A percentile compares a stretch with the other conserved stretches of the same genome.
phyloP scores from a whole-genome alignment of 192 early-diverging fungal species.

The Obelidium mucronatum region DNA sequence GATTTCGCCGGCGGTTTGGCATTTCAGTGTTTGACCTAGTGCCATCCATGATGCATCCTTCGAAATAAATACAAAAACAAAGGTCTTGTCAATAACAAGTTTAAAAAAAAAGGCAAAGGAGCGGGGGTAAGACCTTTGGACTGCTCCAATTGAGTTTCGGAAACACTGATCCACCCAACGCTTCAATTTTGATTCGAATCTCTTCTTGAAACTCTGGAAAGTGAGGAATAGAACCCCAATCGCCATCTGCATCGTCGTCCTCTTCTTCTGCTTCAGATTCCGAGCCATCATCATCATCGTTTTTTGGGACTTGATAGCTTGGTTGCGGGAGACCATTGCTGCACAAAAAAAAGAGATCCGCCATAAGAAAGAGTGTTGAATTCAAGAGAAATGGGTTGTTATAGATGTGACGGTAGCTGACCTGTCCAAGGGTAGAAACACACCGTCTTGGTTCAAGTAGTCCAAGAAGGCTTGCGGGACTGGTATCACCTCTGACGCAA shows the following conservation, averaged over 20 bases:
- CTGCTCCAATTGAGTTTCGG: slow-evolving; percentile 97
- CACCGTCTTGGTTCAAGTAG: slow-evolving; percentile 86
- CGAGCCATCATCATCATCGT: slow-evolving; percentile 31
- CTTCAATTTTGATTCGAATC: slow-evolving; percentile 57
- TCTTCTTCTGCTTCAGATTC: slow-evolving; percentile 36
- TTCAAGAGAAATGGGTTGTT: slow-evolving; percentile 7
- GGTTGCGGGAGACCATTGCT: slow-evolving; percentile 50
- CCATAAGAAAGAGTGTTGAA: slow-evolving; percentile 12
- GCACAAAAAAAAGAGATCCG: slow-evolving; percentile 8
- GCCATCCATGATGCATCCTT: slow-evolving; percentile 92
- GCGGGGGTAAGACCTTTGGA: slow-evolving; percentile 76
- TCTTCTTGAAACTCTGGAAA: slow-evolving; percentile 26
- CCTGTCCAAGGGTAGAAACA: slow-evolving; percentile 79
- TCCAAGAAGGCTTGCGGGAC: slow-evolving; percentile 80
- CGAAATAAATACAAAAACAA: background rate
- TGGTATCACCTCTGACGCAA: slow-evolving; percentile 77
- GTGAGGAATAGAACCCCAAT: background rate
- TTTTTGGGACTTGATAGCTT: slow-evolving; percentile 19
- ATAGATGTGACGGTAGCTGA: too few species aligned
- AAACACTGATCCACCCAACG: slow-evolving; percentile 83
- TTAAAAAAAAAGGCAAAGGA: background rate
- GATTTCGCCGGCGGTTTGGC: slow-evolving; percentile 79
- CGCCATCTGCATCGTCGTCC: slow-evolving; percentile 40
- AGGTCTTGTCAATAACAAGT: background rate
- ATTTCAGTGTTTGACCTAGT: slow-evolving; percentile 78